Percentiles rank a stretch among this genome's conserved stretches.
These are phyloP conservation scores for Leishmania major DNA, from an alignment of 208 protist genomes.

Conservation along the genomic window DNA sequence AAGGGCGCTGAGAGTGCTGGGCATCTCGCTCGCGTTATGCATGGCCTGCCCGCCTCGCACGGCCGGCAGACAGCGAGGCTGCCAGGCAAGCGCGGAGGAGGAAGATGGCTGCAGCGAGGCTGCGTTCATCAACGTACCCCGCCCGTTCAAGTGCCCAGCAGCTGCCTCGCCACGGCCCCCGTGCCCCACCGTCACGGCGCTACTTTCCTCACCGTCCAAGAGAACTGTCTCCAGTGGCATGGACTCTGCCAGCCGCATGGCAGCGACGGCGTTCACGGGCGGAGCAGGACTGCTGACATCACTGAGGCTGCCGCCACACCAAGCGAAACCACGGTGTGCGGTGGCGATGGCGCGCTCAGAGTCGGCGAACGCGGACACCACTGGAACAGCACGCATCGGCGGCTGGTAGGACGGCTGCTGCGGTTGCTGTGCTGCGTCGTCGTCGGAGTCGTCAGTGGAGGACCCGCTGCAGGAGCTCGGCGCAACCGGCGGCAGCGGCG, in stretches of 20 bases:
- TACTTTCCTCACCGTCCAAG: constrained; percentile 10
- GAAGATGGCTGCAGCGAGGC: background rate
- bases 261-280: background rate
- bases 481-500: constrained; percentile 27
- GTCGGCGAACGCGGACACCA: background rate
- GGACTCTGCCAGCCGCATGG: constrained; percentile 16
- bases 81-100: constrained; percentile 13
- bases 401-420: constrained; percentile 10
- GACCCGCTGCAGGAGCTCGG: constrained; percentile 26
- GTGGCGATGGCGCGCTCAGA: background rate
- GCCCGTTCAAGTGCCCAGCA: background rate
- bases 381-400: constrained; percentile 6
- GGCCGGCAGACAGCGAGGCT: constrained; percentile 22
- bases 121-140: background rate
- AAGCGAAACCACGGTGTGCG: too few species aligned
- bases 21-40: constrained; percentile 13
- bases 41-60: constrained; percentile 17
- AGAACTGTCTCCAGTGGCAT: constrained; percentile 26
- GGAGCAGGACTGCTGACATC: background rate
- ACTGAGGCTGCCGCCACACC: background rate
- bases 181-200: constrained; percentile 4
- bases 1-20: constrained; percentile 8
- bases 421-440: background rate
- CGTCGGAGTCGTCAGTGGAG: background rate
- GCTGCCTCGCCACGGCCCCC: background rate